Base-by-base conservation (phyloP, 2,329 filamentous ascomycete species). In the Aspergillus proliferans region DNA sequence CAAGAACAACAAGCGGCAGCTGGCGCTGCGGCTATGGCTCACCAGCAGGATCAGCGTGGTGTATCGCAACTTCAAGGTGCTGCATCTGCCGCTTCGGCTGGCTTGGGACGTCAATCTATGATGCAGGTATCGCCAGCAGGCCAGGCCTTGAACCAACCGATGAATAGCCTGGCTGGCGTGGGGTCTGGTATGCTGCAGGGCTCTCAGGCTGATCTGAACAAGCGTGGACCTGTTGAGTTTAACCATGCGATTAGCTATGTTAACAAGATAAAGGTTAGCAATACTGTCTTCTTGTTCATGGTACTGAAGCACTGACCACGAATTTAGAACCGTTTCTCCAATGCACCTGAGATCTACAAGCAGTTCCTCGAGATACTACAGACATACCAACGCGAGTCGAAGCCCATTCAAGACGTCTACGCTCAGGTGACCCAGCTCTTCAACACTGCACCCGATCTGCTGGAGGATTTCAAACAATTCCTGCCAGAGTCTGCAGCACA, bases 221-320 rank as follows among this genome's bases (percentile, higher is more conserved):
- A 93, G 65, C 83, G 91, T 48, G 92, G 91, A 0, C 93, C 93
- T 1, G 93, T 98, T 15, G 93, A 98, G 65, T 98, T 98, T 70
- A 98, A 98, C 66, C 93, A 98, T 71, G 93, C 93, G 0, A 98
- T 98, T 55, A 97, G 91, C 68, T 98, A 98, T 63, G 93, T 98
- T 47, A 98, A 98, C 67, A 98, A 98, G 74, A 98, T 98, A 63
- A 98, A 98, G 85, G 91, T 93, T 73, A 68, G 80, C 51, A 38
- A 3, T 28, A 19, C 42, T 8, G 3, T 36, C 15, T 28, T 12
- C 19, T 28, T 9, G 10, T 39, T 15, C 18, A 14, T 19, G 21
- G 12, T 12, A 28, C 21, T 38, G 6, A 43, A 42, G 14, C 30
- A 24, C 14, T 43, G 24, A 26, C 24, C 3, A n/a, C 6, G 12